Evolutionary conservation across 345 rosid genomes (phyloP), one percentile per base, ranked within the genome.

Genomic region (Hypericum perforatum): DNA sequence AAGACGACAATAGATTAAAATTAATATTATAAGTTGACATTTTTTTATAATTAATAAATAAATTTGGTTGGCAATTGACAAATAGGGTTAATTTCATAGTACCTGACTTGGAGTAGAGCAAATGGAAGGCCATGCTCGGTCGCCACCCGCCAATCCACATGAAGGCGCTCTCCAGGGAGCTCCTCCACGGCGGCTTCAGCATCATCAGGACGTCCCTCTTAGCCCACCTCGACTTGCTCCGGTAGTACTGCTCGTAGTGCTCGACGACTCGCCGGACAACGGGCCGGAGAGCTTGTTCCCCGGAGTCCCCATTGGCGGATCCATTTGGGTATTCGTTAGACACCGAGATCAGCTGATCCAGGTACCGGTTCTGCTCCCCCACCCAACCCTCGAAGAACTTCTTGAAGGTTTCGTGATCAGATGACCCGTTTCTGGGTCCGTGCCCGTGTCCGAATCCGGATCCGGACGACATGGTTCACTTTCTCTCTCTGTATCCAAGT

Each of bases 81-180:
- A n/a, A n/a, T n/a, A n/a, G n/a, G n/a, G n/a, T n/a, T n/a, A n/a
- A n/a, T n/a, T n/a, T n/a, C n/a, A n/a, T n/a, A n/a, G n/a, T n/a
- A 5, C 32, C 32, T 22, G 77, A 72, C 42, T 70, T 68, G 6
- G 78, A 77, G 70, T 75, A 73, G 49, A 80, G 70, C 56, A 80
- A 58, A 62, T 77, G 80, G 52, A 77, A 73, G 22, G 82, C 77
- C 72, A 54, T 66, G 63, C 58, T 60, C 7, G 80, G 82, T 13
- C 77, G 60, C 86, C 86, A 80, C n/a, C 75, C 81, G 0, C 76
- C 79, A 6, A 74, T 69, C 81, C 85, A 79, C 2, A 74, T 72
- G 47, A 76, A 74, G 5, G 78, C 75, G 3, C 63, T 68, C 69
- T 80, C 80, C 0, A 80, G 62, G 1, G 54, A 43, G 59, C 72